Percentiles rank a stretch among this genome's conserved stretches.
phyloP scores from a whole-genome alignment of 2,329 filamentous ascomycete species.

The Diplodia corticola region DNA sequence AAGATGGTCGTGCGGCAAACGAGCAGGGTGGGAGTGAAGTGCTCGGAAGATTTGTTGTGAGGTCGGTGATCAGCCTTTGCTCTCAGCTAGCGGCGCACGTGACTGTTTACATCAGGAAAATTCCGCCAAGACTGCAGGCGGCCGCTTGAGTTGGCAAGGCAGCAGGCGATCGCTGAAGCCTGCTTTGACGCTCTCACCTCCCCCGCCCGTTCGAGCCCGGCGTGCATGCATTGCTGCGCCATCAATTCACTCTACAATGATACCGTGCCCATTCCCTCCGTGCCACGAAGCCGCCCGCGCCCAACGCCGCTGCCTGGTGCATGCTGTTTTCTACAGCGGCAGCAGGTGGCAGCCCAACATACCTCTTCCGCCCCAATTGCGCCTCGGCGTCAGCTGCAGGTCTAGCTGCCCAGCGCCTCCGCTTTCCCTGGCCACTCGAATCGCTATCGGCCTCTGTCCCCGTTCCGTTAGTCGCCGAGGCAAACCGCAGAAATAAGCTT shows the following conservation, averaged over 20 bases:
- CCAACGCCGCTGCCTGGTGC: conserved; percentile 6
- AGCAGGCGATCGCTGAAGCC: conserved; percentile 12
- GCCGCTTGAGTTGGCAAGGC: conserved; percentile 20
- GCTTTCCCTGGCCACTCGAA: conserved; percentile 19
- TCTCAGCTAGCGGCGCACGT: conserved; percentile 23
- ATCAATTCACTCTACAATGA: conserved; percentile 7
- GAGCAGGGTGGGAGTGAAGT: conserved; percentile 21
- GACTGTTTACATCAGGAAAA: conserved; percentile 22
- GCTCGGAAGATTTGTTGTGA: conserved; percentile 24
- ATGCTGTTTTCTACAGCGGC: conserved; percentile 58
- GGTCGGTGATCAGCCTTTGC: conserved; percentile 20
- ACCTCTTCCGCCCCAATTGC: conserved; percentile 87
- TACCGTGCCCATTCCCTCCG: conserved; percentile 27
- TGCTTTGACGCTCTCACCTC: background rate
- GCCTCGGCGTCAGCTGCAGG: conserved; percentile 71
- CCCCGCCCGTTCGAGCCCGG: background rate
- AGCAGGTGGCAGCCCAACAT: conserved; percentile 88
- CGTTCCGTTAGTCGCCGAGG: conserved; percentile 15
- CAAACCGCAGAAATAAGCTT: background rate
- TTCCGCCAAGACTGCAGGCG: conserved; percentile 18
- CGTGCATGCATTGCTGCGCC: background rate
- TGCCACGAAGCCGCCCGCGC: conserved; percentile 35
- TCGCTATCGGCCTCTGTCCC: conserved; percentile 6
- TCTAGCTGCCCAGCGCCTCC: conserved; percentile 54
- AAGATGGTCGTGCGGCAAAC: conserved; percentile 22